Percentiles rank a stretch among this genome's conserved stretches.
Conservation (phyloP, 148 eudicot species). For the Rhododendron mucronatum region DNA sequence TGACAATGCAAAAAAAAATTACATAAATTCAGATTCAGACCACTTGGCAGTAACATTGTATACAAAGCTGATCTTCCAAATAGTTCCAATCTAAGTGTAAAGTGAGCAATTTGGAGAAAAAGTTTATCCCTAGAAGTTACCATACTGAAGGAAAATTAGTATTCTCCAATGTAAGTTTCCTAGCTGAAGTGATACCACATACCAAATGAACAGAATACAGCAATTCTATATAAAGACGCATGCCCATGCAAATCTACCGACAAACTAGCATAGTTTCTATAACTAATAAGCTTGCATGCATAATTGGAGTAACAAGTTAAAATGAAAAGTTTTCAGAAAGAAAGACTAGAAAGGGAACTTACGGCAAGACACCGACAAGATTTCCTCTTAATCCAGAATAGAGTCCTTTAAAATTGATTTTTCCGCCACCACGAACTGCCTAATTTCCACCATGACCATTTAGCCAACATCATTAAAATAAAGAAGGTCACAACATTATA, state of each 20-base stretch:
- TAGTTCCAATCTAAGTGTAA: background rate
- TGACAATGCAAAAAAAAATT: background rate
- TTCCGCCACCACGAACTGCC: conserved; percentile 69
- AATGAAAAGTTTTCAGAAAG: background rate
- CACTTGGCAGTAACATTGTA: background rate
- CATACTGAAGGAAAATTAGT: background rate
- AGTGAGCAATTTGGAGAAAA: background rate
- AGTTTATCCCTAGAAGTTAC: background rate
- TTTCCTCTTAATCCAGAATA: conserved; percentile 82
- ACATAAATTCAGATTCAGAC: background rate
- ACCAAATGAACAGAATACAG: background rate
- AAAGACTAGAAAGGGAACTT: conserved; percentile 21
- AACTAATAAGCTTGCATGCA: background rate
- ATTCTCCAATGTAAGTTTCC: background rate
- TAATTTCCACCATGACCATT: conserved; percentile 18
- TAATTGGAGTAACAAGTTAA: background rate
- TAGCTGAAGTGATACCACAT: background rate
- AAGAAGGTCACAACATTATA: background rate
- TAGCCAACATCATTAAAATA: background rate
- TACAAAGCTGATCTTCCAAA: background rate
- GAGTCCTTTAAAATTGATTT: conserved; percentile 63
- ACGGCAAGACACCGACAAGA: conserved; percentile 81
- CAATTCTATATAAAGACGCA: background rate
- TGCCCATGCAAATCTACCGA: background rate
- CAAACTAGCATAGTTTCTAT: background rate